Conservation (phyloP, 2,329 filamentous ascomycete species). For the Ophiostoma montium region DNA sequence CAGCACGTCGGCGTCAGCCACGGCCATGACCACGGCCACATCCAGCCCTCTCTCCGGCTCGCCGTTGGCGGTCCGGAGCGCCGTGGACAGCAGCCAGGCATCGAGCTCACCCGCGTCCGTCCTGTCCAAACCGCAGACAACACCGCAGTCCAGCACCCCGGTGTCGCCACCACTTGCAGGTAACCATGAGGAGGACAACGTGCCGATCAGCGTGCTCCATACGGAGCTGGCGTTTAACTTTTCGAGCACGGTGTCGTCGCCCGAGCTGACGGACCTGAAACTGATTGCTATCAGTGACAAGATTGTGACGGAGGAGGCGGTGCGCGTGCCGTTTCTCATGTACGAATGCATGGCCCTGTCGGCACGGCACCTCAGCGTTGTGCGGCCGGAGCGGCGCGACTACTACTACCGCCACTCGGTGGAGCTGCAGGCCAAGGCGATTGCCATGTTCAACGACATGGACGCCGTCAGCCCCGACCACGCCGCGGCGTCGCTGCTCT, state of each 20-base stretch:
- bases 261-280: slow-evolving; percentile 8
- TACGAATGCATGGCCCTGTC: slow-evolving; percentile 24
- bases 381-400: slow-evolving; percentile 11
- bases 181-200: slow-evolving; percentile 2
- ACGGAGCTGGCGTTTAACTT: slow-evolving; percentile 19
- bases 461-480: slow-evolving; percentile 10
- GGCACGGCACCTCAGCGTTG: slow-evolving; percentile 23
- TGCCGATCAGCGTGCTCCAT: slow-evolving; percentile 16
- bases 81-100: not conserved
- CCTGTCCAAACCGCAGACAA: not conserved
- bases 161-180: slow-evolving; percentile 2
- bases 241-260: slow-evolving; percentile 8
- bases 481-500: slow-evolving; percentile 26
- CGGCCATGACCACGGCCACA: not conserved
- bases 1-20: slow-evolving; percentile 5
- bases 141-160: slow-evolving; percentile 4
- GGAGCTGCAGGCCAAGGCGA: slow-evolving; percentile 29
- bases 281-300: slow-evolving; percentile 8
- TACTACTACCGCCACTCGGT: slow-evolving; percentile 26
- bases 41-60: slow-evolving; percentile 2
- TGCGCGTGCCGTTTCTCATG: slow-evolving; percentile 23
- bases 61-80: not conserved
- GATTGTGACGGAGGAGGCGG: slow-evolving; percentile 13
- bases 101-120: slow-evolving; percentile 1
- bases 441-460: slow-evolving; percentile 24